Base-by-base conservation (phyloP, 1,284 basidiomycete species). In the Xerocomus nothofagi region DNA sequence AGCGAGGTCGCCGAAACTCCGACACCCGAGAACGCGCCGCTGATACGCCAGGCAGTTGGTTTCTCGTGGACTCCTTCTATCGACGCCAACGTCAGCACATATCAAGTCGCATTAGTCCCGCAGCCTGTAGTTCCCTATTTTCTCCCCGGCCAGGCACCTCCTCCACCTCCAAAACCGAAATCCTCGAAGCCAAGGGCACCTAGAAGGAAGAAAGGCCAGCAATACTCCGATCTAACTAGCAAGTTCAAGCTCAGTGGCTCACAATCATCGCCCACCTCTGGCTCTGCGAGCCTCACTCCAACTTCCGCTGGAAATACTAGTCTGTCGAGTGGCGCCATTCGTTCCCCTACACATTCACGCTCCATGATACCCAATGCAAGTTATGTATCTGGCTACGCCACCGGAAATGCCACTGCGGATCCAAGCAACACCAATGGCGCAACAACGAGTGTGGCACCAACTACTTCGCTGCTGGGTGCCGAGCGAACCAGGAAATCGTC, bases 41-140 rank as follows among this genome's bases (percentile, higher is more conserved):
- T 84, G 24, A 72, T 83, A 55, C 75, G 81, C 38, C 75, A 81
- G 59, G 69, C 77, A n/a, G 64, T 82, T 31, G 80, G 68, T n/a
- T 81, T 80, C 58, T 80, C 68, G 20, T 70, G 66, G 57, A 55
- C 62, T 26, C 65, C 65, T 21, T 61, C 69, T 41, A 39, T 55
- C 34, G 51, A 52, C 20, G 48, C 61, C 51, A 56, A 47, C 46
- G 57, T 68, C 60, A 71, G 56, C 45, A 81, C 77, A 30, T 82
- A 81, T 54, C 69, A 79, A 53, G 75, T 74, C 9, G 53, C 72
- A 14, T 55, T 63, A 5, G 51, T 69, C 45, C 46, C 61, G 20
- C 56, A 45, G 27, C 55, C 65, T 23, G 57, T 50, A 5, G 50
- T 60, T n/a, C 56, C 65, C 1, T 53, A 61, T 34, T 82, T 77